These are phyloP conservation scores for Candolleomyces eurysporus DNA, from an alignment of 768 basidiomycete genomes.

Conservation along the genomic window DNA sequence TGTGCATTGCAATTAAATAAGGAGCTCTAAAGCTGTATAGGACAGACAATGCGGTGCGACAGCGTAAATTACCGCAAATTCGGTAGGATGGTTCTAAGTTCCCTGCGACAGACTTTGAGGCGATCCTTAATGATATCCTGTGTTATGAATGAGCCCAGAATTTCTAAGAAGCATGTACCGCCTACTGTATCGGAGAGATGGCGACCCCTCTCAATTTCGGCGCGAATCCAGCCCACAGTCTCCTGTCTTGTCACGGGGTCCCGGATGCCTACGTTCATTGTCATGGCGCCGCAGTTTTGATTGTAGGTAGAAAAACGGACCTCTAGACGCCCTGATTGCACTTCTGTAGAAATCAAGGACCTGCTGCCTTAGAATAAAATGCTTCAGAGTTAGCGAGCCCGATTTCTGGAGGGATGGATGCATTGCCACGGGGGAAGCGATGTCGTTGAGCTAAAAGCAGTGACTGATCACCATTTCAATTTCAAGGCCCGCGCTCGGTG, in stretches of 20 bases:
- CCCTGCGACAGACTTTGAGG: slow-evolving; percentile 53
- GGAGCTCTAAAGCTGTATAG: not conserved
- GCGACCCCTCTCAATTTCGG: slow-evolving; percentile 65
- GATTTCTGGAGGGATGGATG: slow-evolving; percentile 4
- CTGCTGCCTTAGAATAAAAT: slow-evolving; percentile 69
- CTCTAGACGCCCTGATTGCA: slow-evolving; percentile 66
- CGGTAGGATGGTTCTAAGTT: slow-evolving; percentile 60
- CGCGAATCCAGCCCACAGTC: slow-evolving; percentile 70
- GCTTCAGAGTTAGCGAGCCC: slow-evolving; percentile 53
- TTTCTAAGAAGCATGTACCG: not conserved
- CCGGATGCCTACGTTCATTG: slow-evolving; percentile 49
- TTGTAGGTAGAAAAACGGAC: slow-evolving; percentile 33
- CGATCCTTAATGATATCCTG: slow-evolving; percentile 63
- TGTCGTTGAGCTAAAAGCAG: not conserved
- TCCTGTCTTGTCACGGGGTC: slow-evolving; percentile 60
- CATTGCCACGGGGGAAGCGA: slow-evolving; percentile 6
- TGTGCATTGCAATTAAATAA: not conserved
- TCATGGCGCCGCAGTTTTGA: slow-evolving; percentile 1
- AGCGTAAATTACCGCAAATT: slow-evolving; percentile 13
- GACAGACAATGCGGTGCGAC: not conserved
- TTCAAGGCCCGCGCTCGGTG: slow-evolving; percentile 39
- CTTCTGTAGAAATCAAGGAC: slow-evolving; percentile 62
- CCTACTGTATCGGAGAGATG: slow-evolving; percentile 58
- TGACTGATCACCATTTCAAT: slow-evolving; percentile 36
- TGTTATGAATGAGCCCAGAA: slow-evolving; percentile 1